phyloP scores from a whole-genome alignment of 73 alveolate genomes.

The Diophrys sp. region DNA sequence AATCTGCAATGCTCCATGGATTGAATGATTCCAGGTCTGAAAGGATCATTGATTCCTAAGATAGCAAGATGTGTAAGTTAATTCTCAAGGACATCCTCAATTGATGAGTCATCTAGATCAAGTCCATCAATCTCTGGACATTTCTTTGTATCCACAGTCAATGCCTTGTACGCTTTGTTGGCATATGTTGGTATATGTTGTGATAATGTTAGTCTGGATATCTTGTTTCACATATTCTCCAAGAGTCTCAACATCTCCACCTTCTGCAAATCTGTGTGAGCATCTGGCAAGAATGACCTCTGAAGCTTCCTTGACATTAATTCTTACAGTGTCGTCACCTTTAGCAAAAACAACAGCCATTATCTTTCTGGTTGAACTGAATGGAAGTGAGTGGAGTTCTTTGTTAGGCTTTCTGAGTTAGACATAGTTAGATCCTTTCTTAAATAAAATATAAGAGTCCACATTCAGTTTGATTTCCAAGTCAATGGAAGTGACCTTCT shows the following conservation, averaged over 20 bases:
- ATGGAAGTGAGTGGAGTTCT: slow-evolving; percentile 64
- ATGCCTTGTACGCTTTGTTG: slow-evolving; percentile 50
- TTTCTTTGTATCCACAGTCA: slow-evolving; percentile 56
- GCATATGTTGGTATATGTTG: slow-evolving; percentile 45
- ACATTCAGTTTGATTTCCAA: slow-evolving; percentile 82
- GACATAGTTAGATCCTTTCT: slow-evolving; percentile 44
- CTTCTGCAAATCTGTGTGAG: background rate
- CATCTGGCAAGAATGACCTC: slow-evolving; percentile 81
- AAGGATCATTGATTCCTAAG: slow-evolving; percentile 92
- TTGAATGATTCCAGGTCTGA: slow-evolving; percentile 86
- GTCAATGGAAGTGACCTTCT: slow-evolving; percentile 25
- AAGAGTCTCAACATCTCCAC: slow-evolving; percentile 18
- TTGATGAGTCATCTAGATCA: slow-evolving; percentile 8
- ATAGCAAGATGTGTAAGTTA: slow-evolving; percentile 74
- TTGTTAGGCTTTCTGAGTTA: slow-evolving; percentile 27
- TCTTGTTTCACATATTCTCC: slow-evolving; percentile 2
- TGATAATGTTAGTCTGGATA: slow-evolving; percentile 17
- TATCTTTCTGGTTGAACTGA: slow-evolving; percentile 85
- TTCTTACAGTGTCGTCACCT: slow-evolving; percentile 58
- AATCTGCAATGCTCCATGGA: slow-evolving; percentile 80
- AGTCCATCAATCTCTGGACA: slow-evolving; percentile 27
- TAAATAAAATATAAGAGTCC: slow-evolving; percentile 75
- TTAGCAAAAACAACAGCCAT: slow-evolving; percentile 71
- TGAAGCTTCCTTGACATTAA: slow-evolving; percentile 90
- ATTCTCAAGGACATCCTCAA: slow-evolving; percentile 23